phyloP scores from a whole-genome alignment of 2,329 filamentous ascomycete species.

The Phyllosticta citriasiana region DNA sequence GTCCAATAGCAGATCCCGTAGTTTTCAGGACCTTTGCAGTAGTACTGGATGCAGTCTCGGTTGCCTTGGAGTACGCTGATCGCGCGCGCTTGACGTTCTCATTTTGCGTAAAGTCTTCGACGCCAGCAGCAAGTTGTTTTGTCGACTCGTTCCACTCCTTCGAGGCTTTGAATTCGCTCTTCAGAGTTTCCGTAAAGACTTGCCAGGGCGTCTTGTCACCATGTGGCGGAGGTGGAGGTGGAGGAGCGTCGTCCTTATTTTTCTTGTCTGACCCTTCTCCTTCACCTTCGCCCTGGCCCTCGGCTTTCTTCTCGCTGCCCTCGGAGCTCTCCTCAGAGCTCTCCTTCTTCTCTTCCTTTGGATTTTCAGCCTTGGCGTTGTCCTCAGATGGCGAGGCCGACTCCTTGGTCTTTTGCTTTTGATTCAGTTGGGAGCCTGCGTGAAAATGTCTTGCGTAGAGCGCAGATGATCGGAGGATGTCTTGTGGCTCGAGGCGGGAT shows the following conservation, averaged over 20 bases:
- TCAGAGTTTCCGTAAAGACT: constrained; percentile 95
- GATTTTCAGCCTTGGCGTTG: constrained; percentile 24
- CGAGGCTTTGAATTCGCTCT: constrained; percentile 86
- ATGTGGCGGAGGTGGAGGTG: constrained; percentile 78
- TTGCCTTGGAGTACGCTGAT: constrained; percentile 77
- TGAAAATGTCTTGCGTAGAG: constrained; percentile 35
- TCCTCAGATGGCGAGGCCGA: constrained; percentile 11
- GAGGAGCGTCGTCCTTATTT: constrained; percentile 50
- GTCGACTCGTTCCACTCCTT: constrained; percentile 99
- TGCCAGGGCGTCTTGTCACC: constrained; percentile 98
- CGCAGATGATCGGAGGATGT: constrained; percentile 31
- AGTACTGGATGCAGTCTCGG: constrained; percentile 69
- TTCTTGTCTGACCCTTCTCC: constrained; percentile 38
- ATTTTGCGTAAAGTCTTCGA: constrained; percentile 86
- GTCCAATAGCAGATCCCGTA: constrained; percentile 78
- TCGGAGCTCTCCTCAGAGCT: constrained; percentile 28
- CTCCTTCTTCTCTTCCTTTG: constrained; percentile 29
- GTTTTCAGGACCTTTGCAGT: constrained; percentile 73
- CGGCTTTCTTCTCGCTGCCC: constrained; percentile 22
- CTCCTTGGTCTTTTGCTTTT: constrained; percentile 24
- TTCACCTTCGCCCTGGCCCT: constrained; percentile 35
- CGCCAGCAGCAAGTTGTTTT: constrained; percentile 80
- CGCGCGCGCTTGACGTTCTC: constrained; percentile 79
- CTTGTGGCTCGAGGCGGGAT: constrained; percentile 33
- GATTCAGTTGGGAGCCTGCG: constrained; percentile 25